phyloP scores from a whole-genome alignment of 805 yeast species.

The Monosporozyma aerobia region DNA sequence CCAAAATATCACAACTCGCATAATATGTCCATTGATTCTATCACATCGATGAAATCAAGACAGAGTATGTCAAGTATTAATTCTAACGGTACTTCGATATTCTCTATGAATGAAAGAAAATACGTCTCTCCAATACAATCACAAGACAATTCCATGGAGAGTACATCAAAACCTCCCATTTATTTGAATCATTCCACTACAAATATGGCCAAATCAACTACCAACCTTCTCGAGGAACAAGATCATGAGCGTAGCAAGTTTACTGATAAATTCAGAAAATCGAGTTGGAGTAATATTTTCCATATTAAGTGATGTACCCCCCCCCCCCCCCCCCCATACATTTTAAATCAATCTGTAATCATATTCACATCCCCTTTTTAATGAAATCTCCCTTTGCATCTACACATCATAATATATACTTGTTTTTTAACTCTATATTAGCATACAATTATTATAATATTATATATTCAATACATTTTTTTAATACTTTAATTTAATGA shows the following conservation, averaged over 20 bases:
- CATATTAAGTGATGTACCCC: not conserved
- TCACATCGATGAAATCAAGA: not conserved
- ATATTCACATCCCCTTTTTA: not conserved
- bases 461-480: no score
- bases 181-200: slow-evolving; percentile 42
- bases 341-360: not conserved
- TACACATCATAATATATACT: not conserved
- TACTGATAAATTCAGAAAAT: not conserved
- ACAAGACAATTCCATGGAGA: slow-evolving; percentile 11
- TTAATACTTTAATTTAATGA: no score
- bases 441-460: not conserved
- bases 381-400: not conserved
- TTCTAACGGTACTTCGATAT: not conserved
- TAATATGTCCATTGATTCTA: slow-evolving; percentile 1
- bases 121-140: not conserved
- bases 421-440: no score
- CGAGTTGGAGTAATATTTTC: slow-evolving; percentile 2
- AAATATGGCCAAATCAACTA: not conserved
- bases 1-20: not conserved
- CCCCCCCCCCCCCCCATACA: not conserved
- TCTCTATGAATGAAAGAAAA: not conserved
- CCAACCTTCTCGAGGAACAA: not conserved
- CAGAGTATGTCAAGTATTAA: not conserved
- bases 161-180: slow-evolving; percentile 87
- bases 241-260: not conserved